Percentiles rank a stretch among this genome's conserved stretches.
Conservation (phyloP, 169 alveolate genomes). For the Cytauxzoon felis region DNA sequence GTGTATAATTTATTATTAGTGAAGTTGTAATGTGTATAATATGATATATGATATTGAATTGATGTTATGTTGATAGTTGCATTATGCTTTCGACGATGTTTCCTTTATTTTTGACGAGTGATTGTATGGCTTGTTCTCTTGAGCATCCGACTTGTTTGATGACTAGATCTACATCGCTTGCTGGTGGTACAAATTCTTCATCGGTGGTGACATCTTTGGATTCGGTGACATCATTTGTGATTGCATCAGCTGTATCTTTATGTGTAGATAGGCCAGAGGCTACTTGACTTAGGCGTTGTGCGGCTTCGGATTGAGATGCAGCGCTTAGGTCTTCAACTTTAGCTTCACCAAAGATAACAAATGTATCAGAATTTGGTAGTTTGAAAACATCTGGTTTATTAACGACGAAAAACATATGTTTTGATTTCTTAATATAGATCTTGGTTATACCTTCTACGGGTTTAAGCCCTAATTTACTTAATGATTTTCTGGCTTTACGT, state of each 20-base stretch:
- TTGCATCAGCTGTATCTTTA: constrained; percentile 16
- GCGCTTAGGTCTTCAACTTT: constrained; percentile 86
- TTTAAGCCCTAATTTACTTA: constrained; percentile 88
- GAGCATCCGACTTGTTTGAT: constrained; percentile 85
- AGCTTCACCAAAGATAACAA: constrained; percentile 94
- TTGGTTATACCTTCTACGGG: constrained; percentile 86
- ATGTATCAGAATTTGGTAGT: constrained; percentile 88
- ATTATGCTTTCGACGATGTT: constrained; percentile 87
- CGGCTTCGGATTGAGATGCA: constrained; percentile 70
- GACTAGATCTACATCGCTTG: constrained; percentile 81
- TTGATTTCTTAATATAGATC: constrained; percentile 89
- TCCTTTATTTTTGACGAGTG: constrained; percentile 80
- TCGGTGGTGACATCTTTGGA: constrained; percentile 14
- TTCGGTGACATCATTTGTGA: constrained; percentile 20
- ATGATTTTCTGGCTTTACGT: constrained; percentile 90
- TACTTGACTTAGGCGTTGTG: constrained; percentile 65
- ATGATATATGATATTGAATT: neutral
- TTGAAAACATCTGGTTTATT: constrained; percentile 92
- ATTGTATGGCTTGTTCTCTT: constrained; percentile 83
- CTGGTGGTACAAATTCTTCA: constrained; percentile 2
- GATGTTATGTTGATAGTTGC: constrained; percentile 59
- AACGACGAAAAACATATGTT: constrained; percentile 86
- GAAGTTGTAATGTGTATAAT: neutral
- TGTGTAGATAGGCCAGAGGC: constrained; percentile 32
- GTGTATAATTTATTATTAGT: too few species aligned